Evolutionary conservation across 441 rosid species (phyloP).

Genomic region (Aleurites moluccanus): DNA sequence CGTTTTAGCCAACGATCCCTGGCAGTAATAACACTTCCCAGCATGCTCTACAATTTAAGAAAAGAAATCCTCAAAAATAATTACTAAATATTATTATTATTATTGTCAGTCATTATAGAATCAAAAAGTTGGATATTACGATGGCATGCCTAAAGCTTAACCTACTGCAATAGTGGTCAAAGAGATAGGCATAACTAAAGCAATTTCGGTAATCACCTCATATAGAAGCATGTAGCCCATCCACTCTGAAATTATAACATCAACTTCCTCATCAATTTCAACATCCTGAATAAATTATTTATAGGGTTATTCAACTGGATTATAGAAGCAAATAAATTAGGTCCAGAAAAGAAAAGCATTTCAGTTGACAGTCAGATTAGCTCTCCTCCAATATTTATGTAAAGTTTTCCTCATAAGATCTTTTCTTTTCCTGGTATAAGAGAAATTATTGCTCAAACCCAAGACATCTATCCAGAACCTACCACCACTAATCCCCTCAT

Average conservation of each 20-base stretch:
- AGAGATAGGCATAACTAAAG: background rate
- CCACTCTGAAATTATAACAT: constrained; percentile 96
- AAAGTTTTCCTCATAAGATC: background rate
- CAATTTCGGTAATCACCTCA: constrained; percentile 54
- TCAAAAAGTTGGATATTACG: background rate
- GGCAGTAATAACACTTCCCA: constrained; percentile 96
- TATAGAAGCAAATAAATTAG: constrained; percentile 7
- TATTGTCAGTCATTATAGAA: background rate
- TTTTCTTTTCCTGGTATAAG: background rate
- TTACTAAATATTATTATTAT: background rate
- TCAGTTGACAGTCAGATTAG: background rate
- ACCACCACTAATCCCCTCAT: background rate
- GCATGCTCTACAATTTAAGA: constrained; percentile 71
- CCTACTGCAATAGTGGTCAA: background rate
- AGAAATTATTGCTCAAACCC: background rate
- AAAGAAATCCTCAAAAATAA: constrained; percentile 12
- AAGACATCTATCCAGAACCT: background rate
- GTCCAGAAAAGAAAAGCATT: constrained; percentile 2
- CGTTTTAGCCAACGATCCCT: constrained; percentile 94
- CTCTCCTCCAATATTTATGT: background rate
- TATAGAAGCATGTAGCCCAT: constrained; percentile 99
- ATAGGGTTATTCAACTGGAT: constrained; percentile 6
- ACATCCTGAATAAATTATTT: constrained; percentile 66
- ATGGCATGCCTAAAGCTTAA: background rate
- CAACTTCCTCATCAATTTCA: constrained; percentile 94